A percentile compares a stretch with the other conserved stretches of the same genome.
These are phyloP conservation scores for Euphorbia schlechtendalii DNA, from an alignment of 441 rosid species.

Conservation along the genomic window DNA sequence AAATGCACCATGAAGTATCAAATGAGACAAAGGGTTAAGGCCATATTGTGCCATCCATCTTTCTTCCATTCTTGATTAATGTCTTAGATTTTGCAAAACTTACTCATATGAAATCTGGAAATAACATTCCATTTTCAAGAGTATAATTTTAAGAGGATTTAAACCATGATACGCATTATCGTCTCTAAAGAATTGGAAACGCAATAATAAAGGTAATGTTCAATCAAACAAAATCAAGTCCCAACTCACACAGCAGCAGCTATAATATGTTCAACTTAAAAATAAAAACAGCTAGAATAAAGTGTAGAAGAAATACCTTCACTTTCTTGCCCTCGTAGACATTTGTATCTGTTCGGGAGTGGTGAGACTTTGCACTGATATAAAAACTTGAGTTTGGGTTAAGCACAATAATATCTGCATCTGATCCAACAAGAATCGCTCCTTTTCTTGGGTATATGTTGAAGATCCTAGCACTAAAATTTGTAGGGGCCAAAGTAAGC, in stretches of 20 bases:
- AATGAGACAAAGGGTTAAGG: not conserved
- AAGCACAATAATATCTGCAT: constrained; percentile 83
- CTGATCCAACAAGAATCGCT: constrained; percentile 79
- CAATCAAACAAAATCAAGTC: not conserved
- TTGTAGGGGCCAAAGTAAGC: constrained; percentile 2
- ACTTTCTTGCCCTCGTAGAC: constrained; percentile 71
- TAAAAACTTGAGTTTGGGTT: constrained; percentile 78
- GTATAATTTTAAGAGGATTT: too few relatives aligned
- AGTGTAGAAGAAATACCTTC: constrained; percentile 37
- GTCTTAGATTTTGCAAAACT: not conserved
- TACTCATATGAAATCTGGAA: not conserved
- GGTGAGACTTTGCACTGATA: constrained; percentile 65
- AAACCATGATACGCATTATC: too few relatives aligned
- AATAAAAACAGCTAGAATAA: not conserved
- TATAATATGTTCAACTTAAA: not conserved
- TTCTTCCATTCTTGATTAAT: not conserved
- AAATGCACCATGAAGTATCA: not conserved
- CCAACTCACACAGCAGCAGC: not conserved
- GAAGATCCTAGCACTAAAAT: constrained; percentile 76
- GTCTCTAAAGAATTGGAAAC: too few relatives aligned
- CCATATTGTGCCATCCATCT: not conserved
- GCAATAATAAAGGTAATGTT: not conserved
- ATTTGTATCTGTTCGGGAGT: constrained; percentile 79
- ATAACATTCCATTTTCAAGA: not conserved
- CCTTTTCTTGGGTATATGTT: constrained; percentile 89